These are phyloP conservation scores for Cornus controversa DNA, from an alignment of 148 eudicot species.

Conservation along the genomic window DNA sequence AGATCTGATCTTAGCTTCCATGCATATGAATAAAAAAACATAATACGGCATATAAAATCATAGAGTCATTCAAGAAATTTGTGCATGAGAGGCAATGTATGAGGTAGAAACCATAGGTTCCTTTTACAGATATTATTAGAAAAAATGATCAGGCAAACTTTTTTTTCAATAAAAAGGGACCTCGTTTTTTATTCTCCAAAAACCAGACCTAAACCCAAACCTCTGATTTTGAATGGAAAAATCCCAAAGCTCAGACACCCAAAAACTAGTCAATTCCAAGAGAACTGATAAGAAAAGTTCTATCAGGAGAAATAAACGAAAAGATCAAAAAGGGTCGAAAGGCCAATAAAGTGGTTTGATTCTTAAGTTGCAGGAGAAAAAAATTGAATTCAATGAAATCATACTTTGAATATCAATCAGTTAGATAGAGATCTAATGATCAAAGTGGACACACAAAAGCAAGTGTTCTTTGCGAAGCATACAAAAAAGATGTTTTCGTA, in stretches of 20 bases:
- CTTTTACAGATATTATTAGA: not conserved
- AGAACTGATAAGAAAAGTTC: not conserved
- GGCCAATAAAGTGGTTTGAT: not conserved
- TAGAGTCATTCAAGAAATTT: not conserved
- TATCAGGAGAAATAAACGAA: not conserved
- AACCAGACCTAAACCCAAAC: conserved; percentile 8
- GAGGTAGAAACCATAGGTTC: conserved; percentile 2
- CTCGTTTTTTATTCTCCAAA: not conserved
- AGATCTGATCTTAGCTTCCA: no score
- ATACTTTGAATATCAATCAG: not conserved
- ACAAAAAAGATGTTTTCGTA: not conserved
- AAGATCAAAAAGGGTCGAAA: not conserved
- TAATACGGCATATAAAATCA: not conserved
- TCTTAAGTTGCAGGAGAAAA: not conserved
- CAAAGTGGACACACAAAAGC: not conserved
- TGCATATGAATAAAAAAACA: no score
- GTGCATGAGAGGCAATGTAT: not conserved
- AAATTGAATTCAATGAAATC: not conserved
- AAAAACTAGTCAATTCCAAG: not conserved
- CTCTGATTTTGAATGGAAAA: conserved; percentile 2
- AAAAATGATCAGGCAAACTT: not conserved
- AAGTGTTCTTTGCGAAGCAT: conserved; percentile 1
- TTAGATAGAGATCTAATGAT: conserved; percentile 12
- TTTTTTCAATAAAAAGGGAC: conserved; percentile 10
- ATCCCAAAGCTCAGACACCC: conserved; percentile 13